phyloP scores from a whole-genome alignment of 805 yeast genomes.

The Komagataella mondaviorum region DNA sequence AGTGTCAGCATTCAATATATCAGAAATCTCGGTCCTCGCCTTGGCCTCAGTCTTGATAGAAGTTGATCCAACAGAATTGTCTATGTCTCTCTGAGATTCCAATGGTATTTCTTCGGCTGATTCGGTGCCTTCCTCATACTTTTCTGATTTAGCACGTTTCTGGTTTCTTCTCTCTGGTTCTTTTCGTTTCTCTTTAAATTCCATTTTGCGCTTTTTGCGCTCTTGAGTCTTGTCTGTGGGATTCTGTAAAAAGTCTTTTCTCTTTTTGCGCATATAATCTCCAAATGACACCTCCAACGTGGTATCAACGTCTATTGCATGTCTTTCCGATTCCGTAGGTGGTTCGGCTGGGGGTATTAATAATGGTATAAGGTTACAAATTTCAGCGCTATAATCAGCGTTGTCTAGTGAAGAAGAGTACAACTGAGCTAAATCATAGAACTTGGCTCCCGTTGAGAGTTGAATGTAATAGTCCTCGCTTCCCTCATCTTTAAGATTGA shows the following conservation, averaged over 20 bases:
- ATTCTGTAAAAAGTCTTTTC: conserved; percentile 17
- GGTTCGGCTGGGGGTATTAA: not conserved
- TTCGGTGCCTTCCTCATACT: not conserved
- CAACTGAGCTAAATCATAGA: not conserved
- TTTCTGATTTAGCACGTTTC: conserved; percentile 3
- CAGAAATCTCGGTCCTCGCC: not conserved
- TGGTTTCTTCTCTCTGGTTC: conserved; percentile 8
- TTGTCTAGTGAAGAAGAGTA: not conserved
- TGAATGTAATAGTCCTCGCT: not conserved
- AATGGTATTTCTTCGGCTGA: not conserved
- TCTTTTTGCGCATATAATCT: conserved; percentile 20
- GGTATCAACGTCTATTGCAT: conserved; percentile 27
- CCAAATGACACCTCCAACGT: conserved; percentile 29
- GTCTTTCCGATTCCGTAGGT: not conserved
- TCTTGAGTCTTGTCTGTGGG: not conserved
- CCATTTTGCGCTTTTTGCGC: not conserved
- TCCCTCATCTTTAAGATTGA: not conserved
- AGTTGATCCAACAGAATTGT: not conserved
- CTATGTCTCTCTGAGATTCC: not conserved
- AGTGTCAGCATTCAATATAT: not conserved
- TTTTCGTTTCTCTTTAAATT: conserved; percentile 2
- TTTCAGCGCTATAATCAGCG: not conserved
- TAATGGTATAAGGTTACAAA: not conserved
- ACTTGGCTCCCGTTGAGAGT: not conserved
- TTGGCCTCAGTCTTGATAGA: not conserved